phyloP scores from a whole-genome alignment of 1,139 yeast genomes.

The Pichia sp. region DNA sequence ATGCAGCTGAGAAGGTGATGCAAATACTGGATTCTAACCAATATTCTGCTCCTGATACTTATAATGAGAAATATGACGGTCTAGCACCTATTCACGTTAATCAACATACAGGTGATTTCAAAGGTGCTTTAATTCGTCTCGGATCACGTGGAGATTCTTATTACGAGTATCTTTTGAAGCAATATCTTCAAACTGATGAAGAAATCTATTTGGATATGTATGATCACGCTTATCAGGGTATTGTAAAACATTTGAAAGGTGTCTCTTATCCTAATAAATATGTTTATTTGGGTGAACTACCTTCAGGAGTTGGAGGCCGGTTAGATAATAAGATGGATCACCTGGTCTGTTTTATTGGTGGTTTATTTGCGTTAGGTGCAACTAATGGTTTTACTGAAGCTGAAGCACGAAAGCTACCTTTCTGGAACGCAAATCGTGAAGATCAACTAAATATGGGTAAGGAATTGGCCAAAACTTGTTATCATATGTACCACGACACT shows the following conservation, averaged over 20 bases:
- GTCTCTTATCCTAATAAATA: conserved; percentile 56
- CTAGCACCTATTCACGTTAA: conserved; percentile 74
- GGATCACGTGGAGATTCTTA: conserved; percentile 94
- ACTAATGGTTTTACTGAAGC: conserved; percentile 58
- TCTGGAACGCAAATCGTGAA: conserved; percentile 40
- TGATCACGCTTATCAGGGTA: conserved; percentile 68
- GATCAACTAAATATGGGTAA: conserved; percentile 62
- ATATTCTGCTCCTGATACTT: conserved; percentile 3
- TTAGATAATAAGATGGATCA: conserved; percentile 87
- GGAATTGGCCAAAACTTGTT: conserved; percentile 75
- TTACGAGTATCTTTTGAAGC: conserved; percentile 83
- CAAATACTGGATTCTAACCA: conserved; percentile 43
- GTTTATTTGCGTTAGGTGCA: conserved; percentile 84
- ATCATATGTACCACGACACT: conserved; percentile 67
- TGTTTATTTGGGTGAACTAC: conserved; percentile 73
- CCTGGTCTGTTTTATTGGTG: conserved; percentile 88
- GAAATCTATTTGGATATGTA: conserved; percentile 72
- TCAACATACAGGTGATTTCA: conserved; percentile 67
- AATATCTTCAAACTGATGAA: conserved; percentile 69
- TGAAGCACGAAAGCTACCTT: conserved; percentile 36
- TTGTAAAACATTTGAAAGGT: conserved; percentile 53
- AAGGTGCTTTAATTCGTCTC: conserved; percentile 57
- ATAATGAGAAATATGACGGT: conserved; percentile 55
- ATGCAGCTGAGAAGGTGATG: conserved; percentile 66
- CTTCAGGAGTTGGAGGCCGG: conserved; percentile 51